Conservation (phyloP, 2,329 filamentous ascomycete species). For the Neospermospora avenae region DNA sequence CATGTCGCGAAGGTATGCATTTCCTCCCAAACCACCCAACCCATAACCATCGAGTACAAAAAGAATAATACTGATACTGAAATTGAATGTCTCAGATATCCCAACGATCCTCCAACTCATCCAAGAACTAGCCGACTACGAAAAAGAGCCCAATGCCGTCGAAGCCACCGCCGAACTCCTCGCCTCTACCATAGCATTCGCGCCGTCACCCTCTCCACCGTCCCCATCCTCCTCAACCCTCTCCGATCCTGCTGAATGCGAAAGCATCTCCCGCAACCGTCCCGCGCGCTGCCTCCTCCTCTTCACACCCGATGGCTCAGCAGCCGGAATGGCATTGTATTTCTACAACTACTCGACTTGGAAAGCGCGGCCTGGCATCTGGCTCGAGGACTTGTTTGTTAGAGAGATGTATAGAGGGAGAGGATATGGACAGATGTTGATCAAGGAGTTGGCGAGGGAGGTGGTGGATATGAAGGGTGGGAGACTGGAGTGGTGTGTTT, state of each 20-base stretch:
- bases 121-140: constrained; percentile 82
- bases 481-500: constrained; percentile 83
- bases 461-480: constrained; percentile 68
- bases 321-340: constrained; percentile 79
- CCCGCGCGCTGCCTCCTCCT: constrained; percentile 76
- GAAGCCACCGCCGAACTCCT: constrained; percentile 72
- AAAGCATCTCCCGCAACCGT: constrained; percentile 51
- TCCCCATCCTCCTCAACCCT: constrained; percentile 35
- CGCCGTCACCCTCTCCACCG: constrained; percentile 48
- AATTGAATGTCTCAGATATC: constrained; percentile 56
- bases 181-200: constrained; percentile 74
- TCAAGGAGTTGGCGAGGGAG: constrained; percentile 76
- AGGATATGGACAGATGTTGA: constrained; percentile 75
- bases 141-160: constrained; percentile 71
- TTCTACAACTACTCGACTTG: constrained; percentile 97
- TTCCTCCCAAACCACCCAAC: too few relatives aligned
- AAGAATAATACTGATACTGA: neutral
- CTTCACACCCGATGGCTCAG: constrained; percentile 43
- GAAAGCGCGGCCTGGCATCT: constrained; percentile 82
- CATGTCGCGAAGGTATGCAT: constrained; percentile 55
- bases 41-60: too few relatives aligned
- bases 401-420: constrained; percentile 64
- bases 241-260: constrained; percentile 43
- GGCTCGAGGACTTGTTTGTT: constrained; percentile 92
- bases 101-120: constrained; percentile 78